Conservation (phyloP, 2,329 filamentous ascomycete genomes). For the Aspergillus sp. region DNA sequence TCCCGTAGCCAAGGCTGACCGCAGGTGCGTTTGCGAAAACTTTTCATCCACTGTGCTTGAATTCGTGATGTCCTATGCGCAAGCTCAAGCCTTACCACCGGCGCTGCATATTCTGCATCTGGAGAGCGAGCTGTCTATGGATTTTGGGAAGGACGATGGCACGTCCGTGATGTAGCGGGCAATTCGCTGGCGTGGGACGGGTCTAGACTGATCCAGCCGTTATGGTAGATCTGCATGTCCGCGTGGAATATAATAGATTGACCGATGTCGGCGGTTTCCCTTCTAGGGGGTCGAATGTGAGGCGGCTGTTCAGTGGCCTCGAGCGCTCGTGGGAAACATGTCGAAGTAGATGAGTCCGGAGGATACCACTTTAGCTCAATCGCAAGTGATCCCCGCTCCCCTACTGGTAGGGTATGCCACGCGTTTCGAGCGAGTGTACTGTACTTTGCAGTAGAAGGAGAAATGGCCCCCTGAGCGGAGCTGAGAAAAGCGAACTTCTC, state of each 20-base stretch:
- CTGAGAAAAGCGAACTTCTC: not conserved
- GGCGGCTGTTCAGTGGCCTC: not conserved
- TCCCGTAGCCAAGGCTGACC: not conserved
- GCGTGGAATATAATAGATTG: not conserved
- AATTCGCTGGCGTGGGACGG: not conserved
- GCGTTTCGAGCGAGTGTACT: not conserved
- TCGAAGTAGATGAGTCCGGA: no score
- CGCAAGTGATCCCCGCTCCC: not conserved
- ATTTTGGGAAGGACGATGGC: not conserved
- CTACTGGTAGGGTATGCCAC: not conserved
- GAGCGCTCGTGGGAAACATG: not conserved
- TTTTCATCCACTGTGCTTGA: not conserved
- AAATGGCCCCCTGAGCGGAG: not conserved
- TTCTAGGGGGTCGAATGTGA: not conserved
- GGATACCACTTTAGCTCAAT: no score
- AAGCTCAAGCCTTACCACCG: not conserved
- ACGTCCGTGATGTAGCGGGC: not conserved
- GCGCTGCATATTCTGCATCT: not conserved
- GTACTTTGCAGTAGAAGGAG: not conserved
- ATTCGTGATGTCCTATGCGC: not conserved
- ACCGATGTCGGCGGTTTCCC: not conserved
- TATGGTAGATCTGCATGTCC: slow-evolving; percentile 3
- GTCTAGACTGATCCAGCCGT: slow-evolving; percentile 5
- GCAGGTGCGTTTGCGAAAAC: not conserved
- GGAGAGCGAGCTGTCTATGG: not conserved